Evolutionary conservation across 2,329 filamentous ascomycete genomes (phyloP).

Genomic region (Emmonsia crescens): DNA sequence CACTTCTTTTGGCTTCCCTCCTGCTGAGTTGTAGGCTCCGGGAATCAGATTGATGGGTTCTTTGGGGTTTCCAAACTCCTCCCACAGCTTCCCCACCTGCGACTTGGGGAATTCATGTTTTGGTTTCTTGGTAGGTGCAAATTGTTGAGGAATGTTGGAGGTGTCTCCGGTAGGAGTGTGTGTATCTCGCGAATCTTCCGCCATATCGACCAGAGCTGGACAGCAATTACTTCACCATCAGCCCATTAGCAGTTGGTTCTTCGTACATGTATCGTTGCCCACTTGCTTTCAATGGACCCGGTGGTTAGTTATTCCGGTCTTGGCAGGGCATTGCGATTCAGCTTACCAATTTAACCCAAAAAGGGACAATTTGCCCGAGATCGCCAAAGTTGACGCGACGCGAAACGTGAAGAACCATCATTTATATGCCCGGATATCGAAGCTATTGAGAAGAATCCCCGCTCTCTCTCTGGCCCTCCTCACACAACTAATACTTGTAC

Average conservation of each 20-base stretch:
- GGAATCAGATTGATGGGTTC: conserved; percentile 46
- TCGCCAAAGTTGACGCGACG: not conserved
- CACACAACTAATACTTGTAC: not conserved
- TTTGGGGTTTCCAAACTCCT: conserved; percentile 36
- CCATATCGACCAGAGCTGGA: conserved; percentile 7
- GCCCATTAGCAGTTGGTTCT: no score
- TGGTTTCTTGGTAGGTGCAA: conserved; percentile 21
- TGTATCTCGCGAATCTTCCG: conserved; percentile 12
- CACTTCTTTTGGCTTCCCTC: conserved; percentile 39
- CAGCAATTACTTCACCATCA: not conserved
- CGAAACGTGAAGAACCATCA: conserved; percentile 1
- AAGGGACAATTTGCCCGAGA: not conserved
- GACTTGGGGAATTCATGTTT: conserved; percentile 35
- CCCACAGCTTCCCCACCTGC: conserved; percentile 39
- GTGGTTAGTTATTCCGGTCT: not conserved
- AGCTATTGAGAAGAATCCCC: not conserved
- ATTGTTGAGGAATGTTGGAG: conserved; percentile 2
- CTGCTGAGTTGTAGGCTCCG: conserved; percentile 48
- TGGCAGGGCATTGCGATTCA: no score
- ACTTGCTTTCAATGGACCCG: no score
- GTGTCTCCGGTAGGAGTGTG: conserved; percentile 1
- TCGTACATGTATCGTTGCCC: not conserved
- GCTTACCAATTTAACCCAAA: not conserved
- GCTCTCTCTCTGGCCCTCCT: not conserved
- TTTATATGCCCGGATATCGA: not conserved